Percentiles rank a stretch among this genome's conserved stretches.
Evolutionary conservation across 139 green algal genomes (phyloP).

Genomic region (Eudorina sp.): DNA sequence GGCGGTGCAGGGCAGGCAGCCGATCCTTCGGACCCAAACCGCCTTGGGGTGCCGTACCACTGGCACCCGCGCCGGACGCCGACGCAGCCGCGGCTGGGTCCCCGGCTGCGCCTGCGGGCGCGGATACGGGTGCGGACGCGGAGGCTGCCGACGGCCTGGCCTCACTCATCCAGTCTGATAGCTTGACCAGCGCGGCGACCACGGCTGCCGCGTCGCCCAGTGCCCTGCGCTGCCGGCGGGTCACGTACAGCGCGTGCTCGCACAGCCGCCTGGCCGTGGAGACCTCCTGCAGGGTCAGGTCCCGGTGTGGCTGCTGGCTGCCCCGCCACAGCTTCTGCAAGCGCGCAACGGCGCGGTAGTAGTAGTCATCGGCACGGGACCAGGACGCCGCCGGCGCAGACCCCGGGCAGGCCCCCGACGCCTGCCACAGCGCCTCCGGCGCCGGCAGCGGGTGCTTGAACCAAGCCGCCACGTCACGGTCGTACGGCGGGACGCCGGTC

Average conservation of each 20-base stretch:
- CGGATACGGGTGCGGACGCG: neutral
- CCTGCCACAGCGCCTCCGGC: constrained; percentile 21
- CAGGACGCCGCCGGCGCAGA: constrained; percentile 60
- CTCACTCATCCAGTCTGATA: constrained; percentile 46
- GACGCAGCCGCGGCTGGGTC: no score
- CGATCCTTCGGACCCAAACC: neutral
- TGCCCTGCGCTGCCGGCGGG: constrained; percentile 72
- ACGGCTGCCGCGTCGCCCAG: constrained; percentile 53
- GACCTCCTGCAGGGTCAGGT: constrained; percentile 85
- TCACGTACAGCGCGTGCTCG: constrained; percentile 86
- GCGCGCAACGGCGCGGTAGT: constrained; percentile 83
- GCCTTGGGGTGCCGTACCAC: no score
- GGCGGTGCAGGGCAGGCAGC: neutral
- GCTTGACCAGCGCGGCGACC: constrained; percentile 35
- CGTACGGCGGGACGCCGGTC: constrained; percentile 71
- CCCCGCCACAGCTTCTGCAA: constrained; percentile 86
- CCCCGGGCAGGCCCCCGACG: neutral
- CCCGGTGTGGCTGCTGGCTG: constrained; percentile 72
- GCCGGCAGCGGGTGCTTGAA: constrained; percentile 66
- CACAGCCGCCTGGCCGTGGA: constrained; percentile 60
- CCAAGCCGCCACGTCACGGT: constrained; percentile 61
- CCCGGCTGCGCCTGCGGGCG: neutral
- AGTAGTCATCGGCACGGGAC: constrained; percentile 85
- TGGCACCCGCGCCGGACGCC: no score
- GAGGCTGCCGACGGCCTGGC: neutral